A percentile compares a stretch with the other conserved stretches of the same genome.
phyloP scores from a whole-genome alignment of 2,329 filamentous ascomycete genomes.

The Calonectria hongkongensis region DNA sequence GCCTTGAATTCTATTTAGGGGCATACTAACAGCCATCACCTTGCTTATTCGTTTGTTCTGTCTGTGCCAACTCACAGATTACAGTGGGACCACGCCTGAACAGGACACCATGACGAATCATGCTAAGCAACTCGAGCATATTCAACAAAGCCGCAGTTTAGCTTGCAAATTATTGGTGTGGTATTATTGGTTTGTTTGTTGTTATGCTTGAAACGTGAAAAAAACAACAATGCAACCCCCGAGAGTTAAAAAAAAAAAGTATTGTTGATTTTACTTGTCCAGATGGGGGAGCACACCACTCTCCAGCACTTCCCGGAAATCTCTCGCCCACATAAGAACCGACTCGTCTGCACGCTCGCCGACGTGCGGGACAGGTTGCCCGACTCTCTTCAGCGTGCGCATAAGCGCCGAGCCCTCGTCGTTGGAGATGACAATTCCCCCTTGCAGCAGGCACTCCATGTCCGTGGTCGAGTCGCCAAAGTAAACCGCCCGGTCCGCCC shows the following conservation, averaged over 20 bases:
- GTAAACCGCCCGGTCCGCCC: conserved; percentile 64
- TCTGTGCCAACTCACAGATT: conserved; percentile 2
- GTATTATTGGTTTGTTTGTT: neutral
- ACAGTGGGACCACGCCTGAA: neutral
- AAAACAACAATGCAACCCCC: neutral
- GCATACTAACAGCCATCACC: conserved; percentile 14
- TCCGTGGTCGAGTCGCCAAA: conserved; percentile 76
- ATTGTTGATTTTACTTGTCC: neutral
- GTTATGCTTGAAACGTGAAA: neutral
- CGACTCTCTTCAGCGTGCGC: conserved; percentile 61
- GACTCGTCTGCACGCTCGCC: conserved; percentile 38
- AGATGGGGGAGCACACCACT: conserved; percentile 52
- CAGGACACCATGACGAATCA: conserved; percentile 1
- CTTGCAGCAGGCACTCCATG: conserved; percentile 69
- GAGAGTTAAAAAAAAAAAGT: neutral
- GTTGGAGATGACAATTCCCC: conserved; percentile 69
- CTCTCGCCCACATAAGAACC: conserved; percentile 64
- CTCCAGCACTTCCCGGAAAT: conserved; percentile 65
- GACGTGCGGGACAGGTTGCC: conserved; percentile 62
- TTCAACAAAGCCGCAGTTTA: neutral
- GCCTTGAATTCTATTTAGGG: neutral
- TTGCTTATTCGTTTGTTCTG: conserved; percentile 15
- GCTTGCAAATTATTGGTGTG: neutral
- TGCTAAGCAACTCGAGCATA: neutral
- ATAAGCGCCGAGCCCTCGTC: conserved; percentile 60